Evolutionary conservation across 2,329 filamentous ascomycete genomes (phyloP), one percentile per base, ranked within the genome.

Genomic region (Fusarium cyanostomum): DNA sequence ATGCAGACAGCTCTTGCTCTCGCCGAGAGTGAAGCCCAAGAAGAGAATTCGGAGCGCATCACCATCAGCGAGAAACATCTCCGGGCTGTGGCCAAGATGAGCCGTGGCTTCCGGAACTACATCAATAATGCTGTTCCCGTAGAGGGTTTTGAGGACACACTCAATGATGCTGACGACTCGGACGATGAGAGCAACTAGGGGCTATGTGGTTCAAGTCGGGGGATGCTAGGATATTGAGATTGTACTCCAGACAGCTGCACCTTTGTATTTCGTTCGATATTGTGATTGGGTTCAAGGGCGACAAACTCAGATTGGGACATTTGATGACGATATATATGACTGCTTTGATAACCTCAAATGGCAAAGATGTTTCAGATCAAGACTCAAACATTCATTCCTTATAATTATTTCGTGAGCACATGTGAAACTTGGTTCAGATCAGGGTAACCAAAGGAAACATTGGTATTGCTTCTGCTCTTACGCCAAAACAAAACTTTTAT

Each of bases 1-100:
- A 78, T 80, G 70, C 79, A 81, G 69, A 81, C 79, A 2, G 79
- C 79, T 1, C 73, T 81, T 15, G 78, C 79, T 4, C 69, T 82
- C 24, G 80, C 79, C 6, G 79, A 81, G 72, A 75, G 67, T 13
- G 77, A 80, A 34, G 75, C 77, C 12, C 62, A 77, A 21, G 77
- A 78, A 21, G 72, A 75, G 35, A 72, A 69, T 8, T 45, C 61
- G 8, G 75, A 75, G 9, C 71, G 67, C 10, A 64, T 74, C 26
- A 66, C 70, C 15, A 60, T 75, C n/a, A 52, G 57, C 5, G 73
- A 75, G 58, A 75, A 74, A 64, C 74, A 75, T 33, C 50, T 75
- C 13, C 69, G 72, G 4, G 73, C 74, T 13, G 73, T 75, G n/a
- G 72, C 74, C 35, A 74, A 75, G 66, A 73, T 75, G 72, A 75